Evolutionary conservation across 2,329 filamentous ascomycete species (phyloP).

Genomic region (Dactylellina haptotyla): DNA sequence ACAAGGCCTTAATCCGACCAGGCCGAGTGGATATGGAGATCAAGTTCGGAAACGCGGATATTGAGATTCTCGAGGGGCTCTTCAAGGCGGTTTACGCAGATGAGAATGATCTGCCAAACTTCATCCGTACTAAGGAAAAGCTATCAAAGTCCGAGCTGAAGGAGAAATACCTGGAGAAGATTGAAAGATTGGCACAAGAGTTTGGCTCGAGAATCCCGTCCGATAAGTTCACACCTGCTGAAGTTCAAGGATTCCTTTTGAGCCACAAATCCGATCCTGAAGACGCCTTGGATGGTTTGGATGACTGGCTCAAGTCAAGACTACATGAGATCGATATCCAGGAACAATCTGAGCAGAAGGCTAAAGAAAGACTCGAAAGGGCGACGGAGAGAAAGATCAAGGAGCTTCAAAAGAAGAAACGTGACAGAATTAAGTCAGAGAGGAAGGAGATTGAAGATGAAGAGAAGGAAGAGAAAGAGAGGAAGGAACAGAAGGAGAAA

Average conservation of each 20-base stretch:
- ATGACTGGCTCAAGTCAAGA: slow-evolving; percentile 66
- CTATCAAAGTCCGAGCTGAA: slow-evolving; percentile 60
- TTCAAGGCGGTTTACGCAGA: slow-evolving; percentile 70
- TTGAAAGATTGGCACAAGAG: slow-evolving; percentile 62
- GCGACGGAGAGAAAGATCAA: slow-evolving; percentile 61
- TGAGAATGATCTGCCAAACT: slow-evolving; percentile 59
- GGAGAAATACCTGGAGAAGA: slow-evolving; percentile 63
- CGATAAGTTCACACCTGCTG: slow-evolving; percentile 70
- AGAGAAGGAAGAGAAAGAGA: slow-evolving; percentile 61
- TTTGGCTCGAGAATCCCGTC: slow-evolving; percentile 68
- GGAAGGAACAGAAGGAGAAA: slow-evolving; percentile 60
- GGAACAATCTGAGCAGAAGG: slow-evolving; percentile 75
- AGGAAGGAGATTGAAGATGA: slow-evolving; percentile 64
- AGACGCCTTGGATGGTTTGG: slow-evolving; percentile 64
- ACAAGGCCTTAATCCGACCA: slow-evolving; percentile 58
- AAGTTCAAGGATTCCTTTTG: slow-evolving; percentile 70
- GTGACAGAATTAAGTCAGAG: slow-evolving; percentile 63
- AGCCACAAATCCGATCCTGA: slow-evolving; percentile 68
- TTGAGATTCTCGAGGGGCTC: slow-evolving; percentile 67
- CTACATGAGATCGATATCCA: slow-evolving; percentile 69
- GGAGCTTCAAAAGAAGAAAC: slow-evolving; percentile 60
- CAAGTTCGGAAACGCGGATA: slow-evolving; percentile 69
- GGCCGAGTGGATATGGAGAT: slow-evolving; percentile 65
- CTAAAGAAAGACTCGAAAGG: slow-evolving; percentile 68
- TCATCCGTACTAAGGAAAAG: slow-evolving; percentile 50